Conservation (phyloP, 192 early-diverging fungal species). For the Chytriomyces sp. region DNA sequence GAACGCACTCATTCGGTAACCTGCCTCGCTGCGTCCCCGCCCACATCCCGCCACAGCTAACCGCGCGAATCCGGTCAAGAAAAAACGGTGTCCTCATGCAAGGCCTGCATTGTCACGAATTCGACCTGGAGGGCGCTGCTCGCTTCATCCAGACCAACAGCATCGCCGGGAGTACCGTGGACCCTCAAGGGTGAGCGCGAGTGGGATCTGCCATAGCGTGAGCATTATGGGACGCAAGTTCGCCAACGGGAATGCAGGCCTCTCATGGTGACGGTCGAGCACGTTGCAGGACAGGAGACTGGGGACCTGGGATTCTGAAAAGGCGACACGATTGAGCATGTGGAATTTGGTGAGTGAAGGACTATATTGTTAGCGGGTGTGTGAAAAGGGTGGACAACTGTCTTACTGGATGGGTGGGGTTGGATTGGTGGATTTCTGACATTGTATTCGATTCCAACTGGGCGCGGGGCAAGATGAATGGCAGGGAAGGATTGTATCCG, state of each 20-base stretch:
- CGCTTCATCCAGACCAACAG: not conserved
- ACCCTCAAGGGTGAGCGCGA: slow-evolving; percentile 7
- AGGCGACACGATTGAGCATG: slow-evolving; percentile 21
- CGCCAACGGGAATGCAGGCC: slow-evolving; percentile 5
- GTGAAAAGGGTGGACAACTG: not conserved
- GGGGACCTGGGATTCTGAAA: slow-evolving; percentile 16
- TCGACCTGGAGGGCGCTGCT: slow-evolving; percentile 14
- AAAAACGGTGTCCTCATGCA: slow-evolving; percentile 21
- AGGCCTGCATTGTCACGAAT: slow-evolving; percentile 13
- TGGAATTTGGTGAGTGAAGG: not conserved
- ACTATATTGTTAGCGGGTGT: not conserved
- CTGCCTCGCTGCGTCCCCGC: not conserved
- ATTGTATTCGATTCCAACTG: slow-evolving; percentile 23
- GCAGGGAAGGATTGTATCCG: slow-evolving; percentile 21
- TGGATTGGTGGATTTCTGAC: no score
- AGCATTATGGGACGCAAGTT: slow-evolving; percentile 17
- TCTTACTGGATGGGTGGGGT: not conserved
- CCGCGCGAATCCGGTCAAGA: not conserved
- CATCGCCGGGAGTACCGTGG: slow-evolving; percentile 2
- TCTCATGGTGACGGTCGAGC: not conserved
- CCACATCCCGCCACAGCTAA: not conserved
- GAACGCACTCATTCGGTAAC: slow-evolving; percentile 25
- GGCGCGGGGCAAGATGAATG: slow-evolving; percentile 12
- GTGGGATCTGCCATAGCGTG: slow-evolving; percentile 13
- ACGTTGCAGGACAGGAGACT: slow-evolving; percentile 1